Base-by-base conservation (phyloP, 1,284 basidiomycete species). In the Cryptococcus sp. region DNA sequence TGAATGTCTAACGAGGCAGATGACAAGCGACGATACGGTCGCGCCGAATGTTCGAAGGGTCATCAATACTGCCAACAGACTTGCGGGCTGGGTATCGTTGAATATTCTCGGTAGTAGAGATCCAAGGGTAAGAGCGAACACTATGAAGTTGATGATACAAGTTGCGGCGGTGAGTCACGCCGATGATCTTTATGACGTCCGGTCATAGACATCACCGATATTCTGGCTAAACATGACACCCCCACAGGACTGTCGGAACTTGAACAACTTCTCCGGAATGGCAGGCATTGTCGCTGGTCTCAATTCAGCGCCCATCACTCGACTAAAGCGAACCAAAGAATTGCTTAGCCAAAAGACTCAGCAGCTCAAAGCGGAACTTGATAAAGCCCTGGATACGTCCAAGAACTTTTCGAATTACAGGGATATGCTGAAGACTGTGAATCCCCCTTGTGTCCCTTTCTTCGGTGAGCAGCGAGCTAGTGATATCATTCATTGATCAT, bases 211-310 rank as follows among this genome's bases (percentile, higher is more conserved):
- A 15, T 15, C 13, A 13, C 29, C 29, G 4, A 44, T 19, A 15
- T 19, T n/a, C 2, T 5, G 8, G 41, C 41, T n/a, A 16, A 44
- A 8, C 10, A 16, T 47, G 34, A 26, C 15, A 49, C 13, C 16
- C 2, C 50, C 10, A 25, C 62, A 96, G 93, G 88, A 89, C 41
- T 96, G 93, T 77, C 89, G 90, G 48, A 78, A 80, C 8, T 79
- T 99, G 66, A 92, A 97, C 76, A 99, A 99, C 78, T 99, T 93
- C 78, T 94, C 93, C n/a, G 90, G 89, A 17, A 93, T 99, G 88
- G 92, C 94, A 63, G 92, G 93, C 40, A 90, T 99, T 57, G 87
- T 94, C 20, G 95, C 94, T 15, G 96, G 93, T 2, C 82, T 99
- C 46, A 95, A 95, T 65, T 91, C 91, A 0, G 89, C 95, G 7